These are phyloP conservation scores for Chloranthus sessilifolius DNA, from an alignment of 164 flowering plant species.

Conservation along the genomic window DNA sequence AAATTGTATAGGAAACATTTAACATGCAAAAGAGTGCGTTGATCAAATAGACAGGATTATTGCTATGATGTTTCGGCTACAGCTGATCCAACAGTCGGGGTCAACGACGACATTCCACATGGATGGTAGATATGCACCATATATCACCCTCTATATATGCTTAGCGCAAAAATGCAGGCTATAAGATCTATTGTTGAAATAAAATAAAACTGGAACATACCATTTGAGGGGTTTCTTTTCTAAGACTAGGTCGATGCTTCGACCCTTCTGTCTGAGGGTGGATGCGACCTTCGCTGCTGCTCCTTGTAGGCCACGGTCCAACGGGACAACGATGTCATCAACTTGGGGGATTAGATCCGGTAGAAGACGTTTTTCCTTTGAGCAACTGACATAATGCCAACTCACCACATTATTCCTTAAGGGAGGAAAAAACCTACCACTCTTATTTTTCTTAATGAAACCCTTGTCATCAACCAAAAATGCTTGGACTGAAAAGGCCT, in stretches of 20 bases:
- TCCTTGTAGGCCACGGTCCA: slow-evolving; percentile 74
- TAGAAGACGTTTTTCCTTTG: slow-evolving; percentile 70
- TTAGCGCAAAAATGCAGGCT: not conserved
- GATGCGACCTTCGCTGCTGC: slow-evolving; percentile 71
- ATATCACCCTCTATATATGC: too few species aligned
- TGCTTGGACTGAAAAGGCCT: too few species aligned
- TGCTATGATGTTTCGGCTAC: too few species aligned
- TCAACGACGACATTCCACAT: too few species aligned
- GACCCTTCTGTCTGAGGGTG: slow-evolving; percentile 70
- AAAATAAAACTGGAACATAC: slow-evolving; percentile 18
- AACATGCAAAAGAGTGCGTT: too few species aligned
- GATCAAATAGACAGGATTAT: too few species aligned
- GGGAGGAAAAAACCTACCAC: too few species aligned
- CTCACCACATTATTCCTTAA: not conserved
- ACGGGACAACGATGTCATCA: slow-evolving; percentile 76
- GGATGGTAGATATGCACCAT: too few species aligned
- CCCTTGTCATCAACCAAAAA: not conserved
- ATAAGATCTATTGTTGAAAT: not conserved
- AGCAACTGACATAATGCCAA: slow-evolving; percentile 47
- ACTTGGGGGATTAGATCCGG: slow-evolving; percentile 63
- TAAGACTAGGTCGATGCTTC: slow-evolving; percentile 77
- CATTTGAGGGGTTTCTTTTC: slow-evolving; percentile 89
- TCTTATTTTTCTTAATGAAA: too few species aligned
- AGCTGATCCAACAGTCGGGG: too few species aligned
- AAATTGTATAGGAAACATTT: too few species aligned